A percentile compares a stretch with the other conserved stretches of the same genome.
Evolutionary conservation across 306 rosid species (phyloP).

Genomic region (Bauhinia variegata): DNA sequence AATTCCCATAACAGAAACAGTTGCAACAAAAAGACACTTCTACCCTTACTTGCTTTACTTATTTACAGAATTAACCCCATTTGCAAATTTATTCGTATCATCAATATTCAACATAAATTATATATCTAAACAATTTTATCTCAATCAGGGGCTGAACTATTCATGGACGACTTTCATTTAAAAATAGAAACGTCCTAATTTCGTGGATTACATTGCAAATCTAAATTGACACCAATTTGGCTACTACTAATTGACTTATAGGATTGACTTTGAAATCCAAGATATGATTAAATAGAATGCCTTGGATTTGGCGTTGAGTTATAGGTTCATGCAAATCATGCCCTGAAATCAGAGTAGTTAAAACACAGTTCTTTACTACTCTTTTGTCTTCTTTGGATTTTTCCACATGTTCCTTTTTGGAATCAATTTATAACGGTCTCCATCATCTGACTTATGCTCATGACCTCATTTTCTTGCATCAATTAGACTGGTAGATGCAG

Average conservation of each 20-base stretch:
- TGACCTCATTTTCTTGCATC: background rate
- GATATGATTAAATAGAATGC: background rate
- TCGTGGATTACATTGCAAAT: background rate
- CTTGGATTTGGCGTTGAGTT: too few species aligned
- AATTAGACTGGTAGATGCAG: background rate
- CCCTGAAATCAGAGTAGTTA: background rate
- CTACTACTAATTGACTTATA: background rate
- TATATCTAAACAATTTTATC: background rate
- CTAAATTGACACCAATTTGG: background rate
- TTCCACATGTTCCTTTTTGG: conserved; percentile 3
- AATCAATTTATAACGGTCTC: conserved; percentile 1
- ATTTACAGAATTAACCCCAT: too few species aligned
- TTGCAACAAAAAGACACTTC: too few species aligned
- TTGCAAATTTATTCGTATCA: too few species aligned
- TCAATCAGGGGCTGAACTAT: conserved; percentile 23
- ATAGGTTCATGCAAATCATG: too few species aligned
- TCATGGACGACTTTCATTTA: conserved; percentile 8
- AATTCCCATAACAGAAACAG: too few species aligned
- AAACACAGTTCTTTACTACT: background rate
- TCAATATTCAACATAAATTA: too few species aligned
- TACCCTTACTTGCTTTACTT: too few species aligned
- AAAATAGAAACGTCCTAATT: background rate
- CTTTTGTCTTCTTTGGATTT: conserved; percentile 1
- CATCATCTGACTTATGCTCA: background rate
- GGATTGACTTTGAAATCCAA: conserved; percentile 15